Percentiles rank a stretch among this genome's conserved stretches.
phyloP scores from a whole-genome alignment of 352 stramenopile genomes.

The Porosira glacialis region DNA sequence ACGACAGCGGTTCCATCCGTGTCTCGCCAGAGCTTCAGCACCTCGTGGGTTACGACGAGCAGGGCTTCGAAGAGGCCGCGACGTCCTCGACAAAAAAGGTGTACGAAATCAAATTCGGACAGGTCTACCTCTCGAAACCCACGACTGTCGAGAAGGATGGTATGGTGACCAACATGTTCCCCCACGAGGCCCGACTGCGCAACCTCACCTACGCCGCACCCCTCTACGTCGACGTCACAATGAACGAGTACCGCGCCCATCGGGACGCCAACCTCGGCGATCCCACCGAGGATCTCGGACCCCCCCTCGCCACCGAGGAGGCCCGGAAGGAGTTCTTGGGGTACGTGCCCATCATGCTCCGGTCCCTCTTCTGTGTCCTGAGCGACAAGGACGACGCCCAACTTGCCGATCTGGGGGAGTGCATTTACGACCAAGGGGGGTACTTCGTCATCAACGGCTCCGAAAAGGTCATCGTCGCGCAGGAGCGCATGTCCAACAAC shows the following conservation, averaged over 20 bases:
- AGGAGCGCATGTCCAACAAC: constrained; percentile 99
- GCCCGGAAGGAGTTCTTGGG: constrained; percentile 91
- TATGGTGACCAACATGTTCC: constrained; percentile 97
- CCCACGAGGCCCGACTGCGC: constrained; percentile 95
- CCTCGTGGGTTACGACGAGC: constrained; percentile 89
- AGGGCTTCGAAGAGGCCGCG: constrained; percentile 82
- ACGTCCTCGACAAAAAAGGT: constrained; percentile 68
- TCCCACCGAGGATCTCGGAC: constrained; percentile 70
- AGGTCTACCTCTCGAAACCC: constrained; percentile 97
- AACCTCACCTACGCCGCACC: constrained; percentile 99
- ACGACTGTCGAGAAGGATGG: constrained; percentile 96
- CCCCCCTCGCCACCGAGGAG: constrained; percentile 67
- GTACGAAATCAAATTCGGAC: constrained; percentile 93
- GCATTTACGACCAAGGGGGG: constrained; percentile 99
- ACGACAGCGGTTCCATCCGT: constrained; percentile 94
- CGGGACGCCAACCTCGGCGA: constrained; percentile 68
- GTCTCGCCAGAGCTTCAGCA: constrained; percentile 96
- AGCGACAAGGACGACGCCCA: constrained; percentile 83
- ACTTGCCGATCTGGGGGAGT: constrained; percentile 87
- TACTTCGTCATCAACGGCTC: constrained; percentile 95
- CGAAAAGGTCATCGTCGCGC: constrained; percentile 95
- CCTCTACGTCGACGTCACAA: constrained; percentile 97
- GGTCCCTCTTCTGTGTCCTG: constrained; percentile 93
- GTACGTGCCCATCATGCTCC: constrained; percentile 98
- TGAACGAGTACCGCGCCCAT: constrained; percentile 82